A percentile compares a stretch with the other conserved stretches of the same genome.
These are phyloP conservation scores for Geotrichum candidum DNA, from an alignment of 1,139 yeast species.

Conservation along the genomic window DNA sequence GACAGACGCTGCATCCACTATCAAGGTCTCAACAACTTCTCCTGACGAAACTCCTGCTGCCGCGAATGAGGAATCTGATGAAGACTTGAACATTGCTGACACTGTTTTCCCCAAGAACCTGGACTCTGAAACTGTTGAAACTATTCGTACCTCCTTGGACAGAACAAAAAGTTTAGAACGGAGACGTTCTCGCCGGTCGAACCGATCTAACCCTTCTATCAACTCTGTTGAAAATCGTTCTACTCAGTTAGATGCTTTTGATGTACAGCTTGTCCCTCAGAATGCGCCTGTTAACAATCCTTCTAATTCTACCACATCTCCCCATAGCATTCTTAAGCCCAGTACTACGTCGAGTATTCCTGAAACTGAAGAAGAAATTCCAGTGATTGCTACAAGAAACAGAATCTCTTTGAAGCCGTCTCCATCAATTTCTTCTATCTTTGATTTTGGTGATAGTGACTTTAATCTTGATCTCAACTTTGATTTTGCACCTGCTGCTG, in stretches of 20 bases:
- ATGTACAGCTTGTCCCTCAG: conserved; percentile 26
- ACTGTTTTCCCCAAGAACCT: conserved; percentile 37
- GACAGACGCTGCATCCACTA: conserved; percentile 11
- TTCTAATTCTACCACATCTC: conserved; percentile 18
- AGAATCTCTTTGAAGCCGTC: conserved; percentile 5
- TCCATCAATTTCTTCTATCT: conserved; percentile 13
- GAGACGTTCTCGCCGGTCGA: conserved; percentile 30
- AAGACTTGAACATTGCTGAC: conserved; percentile 29
- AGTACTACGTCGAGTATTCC: neutral
- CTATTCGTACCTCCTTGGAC: conserved; percentile 35
- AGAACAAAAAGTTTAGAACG: conserved; percentile 35
- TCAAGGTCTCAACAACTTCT: conserved; percentile 4
- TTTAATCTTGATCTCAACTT: conserved; percentile 9
- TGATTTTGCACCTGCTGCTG: conserved; percentile 1
- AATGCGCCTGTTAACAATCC: conserved; percentile 13
- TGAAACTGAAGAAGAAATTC: neutral
- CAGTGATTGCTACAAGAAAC: conserved; percentile 5
- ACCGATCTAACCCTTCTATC: conserved; percentile 15
- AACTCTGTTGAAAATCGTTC: conserved; percentile 15
- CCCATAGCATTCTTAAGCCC: conserved; percentile 27
- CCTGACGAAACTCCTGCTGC: conserved; percentile 4
- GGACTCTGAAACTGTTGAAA: conserved; percentile 33
- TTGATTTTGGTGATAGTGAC: conserved; percentile 6
- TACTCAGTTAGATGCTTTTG: conserved; percentile 31
- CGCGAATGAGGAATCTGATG: conserved; percentile 20